Evolutionary conservation across 208 protist genomes (phyloP).

Genomic region (Crithidia sp.): DNA sequence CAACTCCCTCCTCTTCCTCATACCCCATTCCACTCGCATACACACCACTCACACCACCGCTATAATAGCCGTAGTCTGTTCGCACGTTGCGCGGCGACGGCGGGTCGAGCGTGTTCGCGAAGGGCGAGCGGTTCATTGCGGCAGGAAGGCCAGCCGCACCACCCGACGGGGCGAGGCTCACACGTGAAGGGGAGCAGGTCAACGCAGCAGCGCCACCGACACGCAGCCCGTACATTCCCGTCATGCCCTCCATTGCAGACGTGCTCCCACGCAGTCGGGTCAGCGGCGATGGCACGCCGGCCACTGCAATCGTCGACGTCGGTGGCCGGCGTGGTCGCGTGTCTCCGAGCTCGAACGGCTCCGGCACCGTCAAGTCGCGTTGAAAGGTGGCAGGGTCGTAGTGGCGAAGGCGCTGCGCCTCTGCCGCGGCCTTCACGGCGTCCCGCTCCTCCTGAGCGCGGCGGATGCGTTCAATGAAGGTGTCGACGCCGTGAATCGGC

Average conservation of each 20-base stretch:
- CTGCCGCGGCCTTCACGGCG: slow-evolving; percentile 29
- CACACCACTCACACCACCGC: background rate
- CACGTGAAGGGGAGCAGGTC: background rate
- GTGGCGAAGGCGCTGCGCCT: slow-evolving; percentile 44
- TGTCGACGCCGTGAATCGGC: slow-evolving; percentile 40
- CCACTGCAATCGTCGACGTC: slow-evolving; percentile 4
- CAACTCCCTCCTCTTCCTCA: background rate
- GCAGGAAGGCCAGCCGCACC: background rate
- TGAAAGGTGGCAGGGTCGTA: slow-evolving; percentile 41
- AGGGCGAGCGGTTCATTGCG: background rate
- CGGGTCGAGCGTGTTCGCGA: background rate
- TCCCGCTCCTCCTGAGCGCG: slow-evolving; percentile 39
- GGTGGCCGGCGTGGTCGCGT: slow-evolving; percentile 9
- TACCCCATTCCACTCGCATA: background rate
- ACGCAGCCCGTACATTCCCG: background rate
- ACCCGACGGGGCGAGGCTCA: background rate
- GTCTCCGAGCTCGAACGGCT: slow-evolving; percentile 47
- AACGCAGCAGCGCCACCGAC: background rate
- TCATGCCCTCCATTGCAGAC: background rate
- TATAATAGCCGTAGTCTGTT: too few relatives aligned
- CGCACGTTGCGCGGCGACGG: too few relatives aligned
- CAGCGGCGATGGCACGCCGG: slow-evolving; percentile 8
- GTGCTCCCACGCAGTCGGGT: background rate
- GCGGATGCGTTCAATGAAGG: slow-evolving; percentile 53
- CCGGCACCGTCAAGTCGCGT: slow-evolving; percentile 40